These are phyloP conservation scores for Xylaria flabelliformis DNA, from an alignment of 495 filamentous ascomycete genomes.

Conservation along the genomic window DNA sequence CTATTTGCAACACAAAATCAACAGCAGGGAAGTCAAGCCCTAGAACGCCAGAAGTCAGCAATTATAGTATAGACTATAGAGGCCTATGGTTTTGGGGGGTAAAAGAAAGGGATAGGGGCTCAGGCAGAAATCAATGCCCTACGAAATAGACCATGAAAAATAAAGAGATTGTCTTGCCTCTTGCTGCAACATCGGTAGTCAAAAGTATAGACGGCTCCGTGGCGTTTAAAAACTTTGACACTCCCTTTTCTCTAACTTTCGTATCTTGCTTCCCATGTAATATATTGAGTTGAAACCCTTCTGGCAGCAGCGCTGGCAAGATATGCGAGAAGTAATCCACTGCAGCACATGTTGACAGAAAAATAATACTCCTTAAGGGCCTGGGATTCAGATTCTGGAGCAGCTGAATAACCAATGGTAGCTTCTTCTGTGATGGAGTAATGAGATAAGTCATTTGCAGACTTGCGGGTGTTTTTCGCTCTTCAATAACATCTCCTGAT, in stretches of 20 bases:
- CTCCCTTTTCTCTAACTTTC: conserved; percentile 81
- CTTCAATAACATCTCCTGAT: conserved; percentile 71
- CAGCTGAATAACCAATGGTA: conserved; percentile 73
- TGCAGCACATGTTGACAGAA: conserved; percentile 91
- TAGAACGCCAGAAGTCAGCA: conserved; percentile 64
- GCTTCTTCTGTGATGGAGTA: conserved; percentile 74
- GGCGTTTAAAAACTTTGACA: conserved; percentile 73
- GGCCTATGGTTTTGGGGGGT: neutral
- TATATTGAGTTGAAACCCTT: conserved; percentile 72
- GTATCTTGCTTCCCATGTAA: conserved; percentile 90
- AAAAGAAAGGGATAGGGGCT: neutral
- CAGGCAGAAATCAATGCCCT: neutral
- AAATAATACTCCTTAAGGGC: conserved; percentile 88
- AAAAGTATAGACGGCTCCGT: conserved; percentile 78
- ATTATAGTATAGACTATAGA: neutral
- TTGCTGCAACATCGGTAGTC: conserved; percentile 75
- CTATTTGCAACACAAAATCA: conserved; percentile 91
- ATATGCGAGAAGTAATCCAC: conserved; percentile 90
- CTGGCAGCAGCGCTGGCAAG: conserved; percentile 67
- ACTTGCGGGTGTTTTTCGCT: conserved; percentile 84
- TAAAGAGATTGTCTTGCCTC: conserved; percentile 26
- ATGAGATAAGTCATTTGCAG: conserved; percentile 90
- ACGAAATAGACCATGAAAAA: neutral
- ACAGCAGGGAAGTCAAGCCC: conserved; percentile 95
- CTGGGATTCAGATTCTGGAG: conserved; percentile 70